Base-by-base conservation (phyloP, 768 basidiomycete genomes). In the Termitomyces sp. region DNA sequence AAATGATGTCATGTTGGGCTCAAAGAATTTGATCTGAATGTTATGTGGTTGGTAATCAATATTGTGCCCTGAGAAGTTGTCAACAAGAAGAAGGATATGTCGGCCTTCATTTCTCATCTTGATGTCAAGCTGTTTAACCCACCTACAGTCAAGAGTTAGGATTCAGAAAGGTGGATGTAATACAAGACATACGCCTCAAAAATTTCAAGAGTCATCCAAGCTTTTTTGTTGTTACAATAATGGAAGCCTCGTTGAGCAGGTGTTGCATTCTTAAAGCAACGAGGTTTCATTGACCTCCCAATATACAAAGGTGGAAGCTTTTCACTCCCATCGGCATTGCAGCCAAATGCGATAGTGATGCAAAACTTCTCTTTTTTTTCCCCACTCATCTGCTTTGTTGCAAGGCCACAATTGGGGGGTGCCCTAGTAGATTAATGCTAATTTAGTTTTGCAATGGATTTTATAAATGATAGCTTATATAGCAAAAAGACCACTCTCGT, bases 161-260 rank as follows among this genome's bases (percentile, higher is more conserved):
- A 10, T 26, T 46, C 7, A 3, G 45, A 28, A 14, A 5, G n/a
- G 14, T 5, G 8, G 13, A 46, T 14, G 14, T 6, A 6, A 46
- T 9, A 14, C 6, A 46, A 46, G 24, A 16, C 42, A n/a, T n/a
- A 75, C 68, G 73, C 71, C 57, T 74, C 63, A 59, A 70, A 77
- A 0, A 74, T 51, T 4, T 58, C 58, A 13, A 59, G 22, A 45
- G 66, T 76, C 75, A 77, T 76, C 74, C 75, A 76, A 3, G 72
- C n/a, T n/a, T n/a, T n/a, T n/a, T n/a, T n/a, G n/a, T n/a, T n/a
- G n/a, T n/a, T n/a, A n/a, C n/a, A n/a, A 56, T 77, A 78, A 65
- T 73, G 69, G 57, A 75, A 72, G 2, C 70, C 71, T 20, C 36
- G 61, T 36, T 65, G 55, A 18, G 40, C 53, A 1, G 58, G 65